These are phyloP conservation scores for Chaetomium tenue DNA, from an alignment of 495 filamentous ascomycete species.

Conservation along the genomic window DNA sequence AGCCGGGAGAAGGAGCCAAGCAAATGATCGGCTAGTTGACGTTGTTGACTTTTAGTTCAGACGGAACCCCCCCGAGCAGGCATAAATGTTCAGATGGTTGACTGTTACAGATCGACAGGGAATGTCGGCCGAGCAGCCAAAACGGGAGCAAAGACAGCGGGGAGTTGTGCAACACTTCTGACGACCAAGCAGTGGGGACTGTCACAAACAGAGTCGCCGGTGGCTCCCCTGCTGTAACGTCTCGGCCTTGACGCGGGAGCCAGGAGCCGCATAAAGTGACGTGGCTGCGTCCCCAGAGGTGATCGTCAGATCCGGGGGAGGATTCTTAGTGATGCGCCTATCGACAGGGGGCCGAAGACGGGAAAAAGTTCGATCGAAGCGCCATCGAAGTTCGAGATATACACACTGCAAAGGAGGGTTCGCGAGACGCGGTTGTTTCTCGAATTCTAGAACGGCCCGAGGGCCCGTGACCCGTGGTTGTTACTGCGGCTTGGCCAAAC, in stretches of 20 bases:
- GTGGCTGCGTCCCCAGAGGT: background rate
- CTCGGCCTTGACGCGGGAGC: conserved; percentile 3
- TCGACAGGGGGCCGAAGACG: conserved; percentile 6
- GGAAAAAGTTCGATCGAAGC: background rate
- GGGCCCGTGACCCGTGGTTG: background rate
- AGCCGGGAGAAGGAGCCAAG: background rate
- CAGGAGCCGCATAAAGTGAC: conserved; percentile 10
- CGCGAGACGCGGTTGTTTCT: too few species aligned
- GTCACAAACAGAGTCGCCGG: background rate
- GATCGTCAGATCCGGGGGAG: conserved; percentile 14
- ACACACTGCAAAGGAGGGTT: background rate
- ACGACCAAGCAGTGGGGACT: background rate
- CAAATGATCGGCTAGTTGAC: background rate
- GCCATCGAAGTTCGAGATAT: background rate
- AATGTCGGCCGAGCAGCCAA: background rate
- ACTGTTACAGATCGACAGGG: conserved; percentile 11
- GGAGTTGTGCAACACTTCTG: conserved; percentile 1
- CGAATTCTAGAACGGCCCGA: too few species aligned
- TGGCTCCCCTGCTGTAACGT: conserved; percentile 3
- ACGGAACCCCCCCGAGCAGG: background rate
- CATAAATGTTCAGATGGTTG: background rate
- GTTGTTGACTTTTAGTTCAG: background rate
- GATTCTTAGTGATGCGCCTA: background rate
- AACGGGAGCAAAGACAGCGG: background rate
- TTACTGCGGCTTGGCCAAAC: background rate